Conservation (phyloP, 139 green algal genomes). For the Medakamo hakoo region DNA sequence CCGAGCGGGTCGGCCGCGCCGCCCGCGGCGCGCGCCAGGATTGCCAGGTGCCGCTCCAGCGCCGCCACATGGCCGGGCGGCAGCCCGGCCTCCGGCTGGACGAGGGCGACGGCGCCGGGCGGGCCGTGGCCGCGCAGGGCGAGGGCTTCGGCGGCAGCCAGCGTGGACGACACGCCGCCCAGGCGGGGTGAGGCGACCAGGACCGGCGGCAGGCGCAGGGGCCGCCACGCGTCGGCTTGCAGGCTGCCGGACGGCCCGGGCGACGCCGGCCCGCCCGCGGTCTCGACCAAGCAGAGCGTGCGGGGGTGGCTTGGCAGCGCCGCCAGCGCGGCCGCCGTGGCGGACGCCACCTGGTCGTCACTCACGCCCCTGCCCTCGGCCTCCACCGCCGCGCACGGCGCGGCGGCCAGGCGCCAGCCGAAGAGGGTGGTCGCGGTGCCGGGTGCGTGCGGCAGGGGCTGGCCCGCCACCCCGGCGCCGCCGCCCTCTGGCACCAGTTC, state of each 20-base stretch:
- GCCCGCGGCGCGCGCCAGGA: constrained; percentile 3
- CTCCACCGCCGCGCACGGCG: constrained; percentile 57
- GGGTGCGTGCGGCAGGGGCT: neutral
- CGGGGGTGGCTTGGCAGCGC: constrained; percentile 5
- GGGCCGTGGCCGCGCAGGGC: constrained; percentile 53
- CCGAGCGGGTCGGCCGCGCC: too few relatives aligned
- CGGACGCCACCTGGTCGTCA: constrained; percentile 24
- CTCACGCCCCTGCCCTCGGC: constrained; percentile 33
- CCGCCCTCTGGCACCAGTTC: neutral
- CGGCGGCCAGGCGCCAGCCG: constrained; percentile 49
- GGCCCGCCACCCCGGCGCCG: neutral
- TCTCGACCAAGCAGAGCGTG: constrained; percentile 60
- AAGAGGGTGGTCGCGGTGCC: constrained; percentile 25
- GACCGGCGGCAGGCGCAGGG: constrained; percentile 63
- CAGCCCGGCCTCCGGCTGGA: constrained; percentile 14
- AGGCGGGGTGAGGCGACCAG: constrained; percentile 79
- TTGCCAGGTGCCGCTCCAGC: constrained; percentile 7
- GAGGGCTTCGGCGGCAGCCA: constrained; percentile 61
- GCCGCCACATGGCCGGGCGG: constrained; percentile 18
- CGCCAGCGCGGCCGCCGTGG: constrained; percentile 18
- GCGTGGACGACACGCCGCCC: constrained; percentile 81
- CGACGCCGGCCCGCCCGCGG: constrained; percentile 70
- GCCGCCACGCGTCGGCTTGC: constrained; percentile 60
- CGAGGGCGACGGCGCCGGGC: constrained; percentile 44
- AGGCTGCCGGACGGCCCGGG: constrained; percentile 64